Percentiles rank a stretch among this genome's conserved stretches.
Evolutionary conservation across 1,284 basidiomycete species (phyloP).

Genomic region (Cystobasidiaceae sp.): DNA sequence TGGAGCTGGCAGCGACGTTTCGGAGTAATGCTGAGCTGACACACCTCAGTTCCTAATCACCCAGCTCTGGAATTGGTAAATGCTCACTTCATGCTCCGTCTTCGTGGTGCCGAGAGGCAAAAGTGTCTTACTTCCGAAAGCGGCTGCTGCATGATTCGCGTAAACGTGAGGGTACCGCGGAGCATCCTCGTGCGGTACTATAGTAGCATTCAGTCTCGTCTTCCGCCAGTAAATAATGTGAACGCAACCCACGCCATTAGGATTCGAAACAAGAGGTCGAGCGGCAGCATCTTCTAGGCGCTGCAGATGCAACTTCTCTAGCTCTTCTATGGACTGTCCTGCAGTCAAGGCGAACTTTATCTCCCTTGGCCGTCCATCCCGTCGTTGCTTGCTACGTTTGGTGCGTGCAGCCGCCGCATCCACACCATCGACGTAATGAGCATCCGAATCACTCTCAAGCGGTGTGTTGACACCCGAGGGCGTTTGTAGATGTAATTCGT

Average conservation of each 20-base stretch:
- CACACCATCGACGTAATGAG: no score
- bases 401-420: neutral
- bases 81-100: conserved; percentile 59
- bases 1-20: conserved; percentile 85
- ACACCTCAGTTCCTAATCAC: conserved; percentile 48
- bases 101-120: conserved; percentile 79
- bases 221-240: neutral
- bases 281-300: conserved; percentile 21
- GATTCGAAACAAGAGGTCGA: conserved; percentile 18
- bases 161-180: conserved; percentile 78
- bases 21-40: conserved; percentile 52
- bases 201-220: neutral
- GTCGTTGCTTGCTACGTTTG: conserved; percentile 17
- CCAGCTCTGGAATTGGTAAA: neutral
- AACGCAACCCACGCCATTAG: conserved; percentile 3
- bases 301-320: conserved; percentile 20
- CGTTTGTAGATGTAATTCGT: neutral
- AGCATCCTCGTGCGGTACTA: conserved; percentile 16
- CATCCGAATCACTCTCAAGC: conserved; percentile 19
- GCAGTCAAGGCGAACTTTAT: conserved; percentile 24
- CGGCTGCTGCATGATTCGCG: conserved; percentile 62
- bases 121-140: conserved; percentile 65
- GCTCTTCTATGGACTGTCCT: conserved; percentile 26
- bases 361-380: conserved; percentile 16
- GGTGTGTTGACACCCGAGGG: neutral